A percentile compares a stretch with the other conserved stretches of the same genome.
Evolutionary conservation across 768 basidiomycete genomes (phyloP).

Genomic region (Lentinula boryana): DNA sequence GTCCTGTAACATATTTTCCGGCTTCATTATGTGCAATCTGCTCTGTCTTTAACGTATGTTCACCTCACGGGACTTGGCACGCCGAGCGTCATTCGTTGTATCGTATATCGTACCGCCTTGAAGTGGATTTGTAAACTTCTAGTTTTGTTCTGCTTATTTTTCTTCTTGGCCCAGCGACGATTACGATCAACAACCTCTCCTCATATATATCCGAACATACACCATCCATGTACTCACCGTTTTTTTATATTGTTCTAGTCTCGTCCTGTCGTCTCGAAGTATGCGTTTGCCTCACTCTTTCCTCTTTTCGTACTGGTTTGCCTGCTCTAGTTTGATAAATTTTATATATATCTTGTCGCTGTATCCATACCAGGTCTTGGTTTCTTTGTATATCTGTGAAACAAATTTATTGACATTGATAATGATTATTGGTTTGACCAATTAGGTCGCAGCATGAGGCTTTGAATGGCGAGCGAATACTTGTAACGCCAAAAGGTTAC

Average conservation of each 20-base stretch:
- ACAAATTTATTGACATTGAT: too few species aligned
- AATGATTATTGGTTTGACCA: too few species aligned
- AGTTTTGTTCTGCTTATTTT: neutral
- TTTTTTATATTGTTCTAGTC: neutral
- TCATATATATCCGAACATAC: conserved; percentile 12
- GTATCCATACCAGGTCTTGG: neutral
- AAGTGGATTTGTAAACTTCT: conserved; percentile 11
- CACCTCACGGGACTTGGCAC: conserved; percentile 23
- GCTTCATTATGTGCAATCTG: conserved; percentile 23
- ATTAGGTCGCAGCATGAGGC: too few species aligned
- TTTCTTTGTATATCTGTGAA: too few species aligned
- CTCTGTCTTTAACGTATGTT: conserved; percentile 10
- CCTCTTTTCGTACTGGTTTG: neutral
- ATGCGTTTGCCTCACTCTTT: too few species aligned
- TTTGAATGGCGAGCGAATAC: too few species aligned
- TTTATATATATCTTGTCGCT: neutral
- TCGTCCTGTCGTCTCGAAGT: neutral
- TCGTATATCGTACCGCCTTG: conserved; percentile 64
- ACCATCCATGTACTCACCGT: conserved; percentile 4
- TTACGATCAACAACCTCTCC: conserved; percentile 43
- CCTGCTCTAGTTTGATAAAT: neutral
- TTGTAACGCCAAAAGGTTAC: too few species aligned
- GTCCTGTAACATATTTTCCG: conserved; percentile 15
- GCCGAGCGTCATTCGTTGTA: conserved; percentile 50
- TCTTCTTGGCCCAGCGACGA: conserved; percentile 55